phyloP scores from a whole-genome alignment of 139 green algal genomes.

The Monoraphidium neglectum region DNA sequence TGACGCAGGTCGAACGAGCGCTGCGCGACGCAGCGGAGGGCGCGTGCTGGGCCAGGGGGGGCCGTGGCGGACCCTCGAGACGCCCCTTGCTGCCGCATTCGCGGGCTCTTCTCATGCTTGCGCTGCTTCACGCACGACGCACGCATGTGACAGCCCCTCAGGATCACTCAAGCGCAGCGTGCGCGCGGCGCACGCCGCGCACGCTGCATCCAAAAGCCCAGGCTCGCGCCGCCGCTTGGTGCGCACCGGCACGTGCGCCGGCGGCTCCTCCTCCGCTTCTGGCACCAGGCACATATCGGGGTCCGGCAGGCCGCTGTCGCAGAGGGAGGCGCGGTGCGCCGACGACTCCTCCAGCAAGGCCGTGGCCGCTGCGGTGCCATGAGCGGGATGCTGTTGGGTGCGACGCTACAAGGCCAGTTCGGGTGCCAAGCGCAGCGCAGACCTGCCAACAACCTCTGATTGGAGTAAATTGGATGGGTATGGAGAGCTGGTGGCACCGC shows the following conservation, averaged over 20 bases:
- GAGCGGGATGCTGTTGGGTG: too few relatives aligned
- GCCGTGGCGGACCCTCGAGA: not conserved
- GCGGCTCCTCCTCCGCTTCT: constrained; percentile 31
- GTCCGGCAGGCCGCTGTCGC: constrained; percentile 68
- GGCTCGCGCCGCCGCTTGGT: not conserved
- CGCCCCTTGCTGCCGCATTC: not conserved
- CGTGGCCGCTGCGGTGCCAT: too few relatives aligned
- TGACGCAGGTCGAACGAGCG: not conserved
- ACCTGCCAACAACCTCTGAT: too few relatives aligned
- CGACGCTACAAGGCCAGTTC: too few relatives aligned
- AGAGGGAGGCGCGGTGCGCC: constrained; percentile 21
- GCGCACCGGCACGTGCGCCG: constrained; percentile 16
- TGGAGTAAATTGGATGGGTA: too few relatives aligned
- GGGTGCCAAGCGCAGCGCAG: too few relatives aligned
- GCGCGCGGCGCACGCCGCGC: too few relatives aligned
- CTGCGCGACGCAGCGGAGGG: not conserved
- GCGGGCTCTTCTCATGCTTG: not conserved
- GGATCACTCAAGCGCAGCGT: too few relatives aligned
- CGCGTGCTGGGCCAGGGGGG: not conserved
- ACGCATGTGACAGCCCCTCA: too few relatives aligned
- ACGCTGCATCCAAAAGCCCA: too few relatives aligned
- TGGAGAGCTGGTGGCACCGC: too few relatives aligned
- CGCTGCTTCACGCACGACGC: not conserved
- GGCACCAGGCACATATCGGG: constrained; percentile 54
- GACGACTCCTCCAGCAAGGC: too few relatives aligned